Evolutionary conservation across 2,329 filamentous ascomycete genomes (phyloP), one percentile per base, ranked within the genome.

Genomic region (Neonectria coccinea): DNA sequence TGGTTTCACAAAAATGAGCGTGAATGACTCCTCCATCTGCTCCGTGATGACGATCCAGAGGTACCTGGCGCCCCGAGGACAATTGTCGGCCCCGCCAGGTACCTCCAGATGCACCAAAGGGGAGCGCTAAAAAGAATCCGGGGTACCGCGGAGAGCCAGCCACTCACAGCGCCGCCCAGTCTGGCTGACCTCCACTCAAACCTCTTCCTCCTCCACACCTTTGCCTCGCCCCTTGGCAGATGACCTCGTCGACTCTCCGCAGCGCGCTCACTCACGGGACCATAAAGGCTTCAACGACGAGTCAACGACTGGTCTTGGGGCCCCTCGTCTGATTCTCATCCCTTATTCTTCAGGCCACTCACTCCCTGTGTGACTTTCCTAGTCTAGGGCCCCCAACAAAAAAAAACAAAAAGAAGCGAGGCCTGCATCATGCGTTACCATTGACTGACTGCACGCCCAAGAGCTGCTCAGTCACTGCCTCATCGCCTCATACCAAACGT

Each of bases 171-270:
- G 39, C 59, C 16, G 54, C 36, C 41, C 42, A 33, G 27, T 22
- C 51, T 44, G 20, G 42, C 41, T 62, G 42, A 56, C 59, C 63
- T 59, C 58, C 55, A 59, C 60, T 47, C 55, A 42, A 42, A 41
- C 44, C 53, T 58, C 48, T 29, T 29, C 52, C 25, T 55, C 58
- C 52, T 62, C 58, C 54, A 57, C 53, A 57, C 27, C 58, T 58
- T 55, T 41, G 33, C 61, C 52, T 42, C 33, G 45, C 54, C 52
- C 50, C 48, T 41, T 51, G 55, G 64, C 68, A 54, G 71, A 73
- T 74, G 72, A 74, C 72, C 71, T 70, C 67, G 68, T 70, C 65
- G 68, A 66, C 71, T 36, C 47, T 68, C 65, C 53, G 36, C 50
- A 44, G 44, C 52, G 51, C 25, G 22, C 36, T 52, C 42, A 29